Base-by-base conservation (phyloP, 148 eudicot genomes). In the Polygonum aviculare region DNA sequence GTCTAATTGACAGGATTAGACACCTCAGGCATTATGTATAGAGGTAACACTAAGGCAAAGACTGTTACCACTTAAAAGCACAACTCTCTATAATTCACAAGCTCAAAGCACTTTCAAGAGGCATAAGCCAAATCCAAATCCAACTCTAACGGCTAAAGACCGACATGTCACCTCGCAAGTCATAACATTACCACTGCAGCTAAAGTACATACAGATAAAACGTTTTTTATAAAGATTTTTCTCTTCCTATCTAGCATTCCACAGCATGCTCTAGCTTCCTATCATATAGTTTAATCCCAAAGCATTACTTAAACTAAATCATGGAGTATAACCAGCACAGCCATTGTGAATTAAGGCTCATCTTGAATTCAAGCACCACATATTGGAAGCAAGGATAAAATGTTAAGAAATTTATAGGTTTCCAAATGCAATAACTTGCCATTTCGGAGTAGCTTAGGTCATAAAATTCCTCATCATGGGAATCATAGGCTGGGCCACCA, bases 401-500 rank as follows among this genome's bases (percentile, higher is more conserved):
- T 26, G 38, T 26, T 62, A 70, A 7, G 22, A 18, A 18, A 15
- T 70, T 21, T 38, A 70, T 0, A 16, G 7, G 22, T 70, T 70
- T 11, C 1, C 22, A 18, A 31, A 50, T 38, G 9, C 5, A 69
- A 69, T 40, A 63, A 31, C 52, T 85, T 86, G 93, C 99, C 96
- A 88, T 87, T 75, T 93, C 99, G 65, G 96, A 86, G 87, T 89
- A 92, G 86, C 85, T 86, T 41, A 93, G 71, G 78, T 95, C 98
- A 88, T 88, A 91, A 22, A 86, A 84, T 81, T 95, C 99, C 82
- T 95, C 99, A 79, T 95, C 99, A 77, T 87, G 97, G 65, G 85
- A 79, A 93, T 88, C 91, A 60, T 95, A 80, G 8, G 93, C 84
- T 72, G 96, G 96, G 78, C 85, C 80, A 80, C 90, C 91, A 79